Evolutionary conservation across 1,139 yeast species (phyloP).

Genomic region (Nakaseomyces nivariensis): DNA sequence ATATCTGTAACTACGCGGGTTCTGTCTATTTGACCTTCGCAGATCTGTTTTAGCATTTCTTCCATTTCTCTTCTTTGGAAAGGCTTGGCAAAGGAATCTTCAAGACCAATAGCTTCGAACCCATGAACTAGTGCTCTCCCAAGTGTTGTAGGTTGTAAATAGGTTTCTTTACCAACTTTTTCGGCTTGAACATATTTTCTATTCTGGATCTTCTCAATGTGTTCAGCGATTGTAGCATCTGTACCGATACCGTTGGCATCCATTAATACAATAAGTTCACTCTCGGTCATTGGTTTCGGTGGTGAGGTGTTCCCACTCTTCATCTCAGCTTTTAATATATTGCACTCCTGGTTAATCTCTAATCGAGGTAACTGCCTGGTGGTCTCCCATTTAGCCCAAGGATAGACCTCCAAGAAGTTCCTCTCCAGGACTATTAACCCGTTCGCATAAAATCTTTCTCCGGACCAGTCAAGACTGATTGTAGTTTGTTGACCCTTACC

Average conservation of each 20-base stretch:
- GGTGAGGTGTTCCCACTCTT: constrained; percentile 70
- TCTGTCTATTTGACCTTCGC: constrained; percentile 50
- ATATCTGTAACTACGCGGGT: constrained; percentile 49
- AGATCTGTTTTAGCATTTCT: constrained; percentile 51
- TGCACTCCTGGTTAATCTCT: constrained; percentile 44
- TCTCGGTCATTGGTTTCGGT: constrained; percentile 78
- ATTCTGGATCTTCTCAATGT: constrained; percentile 65
- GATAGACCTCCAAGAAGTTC: constrained; percentile 73
- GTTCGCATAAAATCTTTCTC: constrained; percentile 56
- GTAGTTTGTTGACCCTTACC: constrained; percentile 70
- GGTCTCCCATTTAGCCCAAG: constrained; percentile 72
- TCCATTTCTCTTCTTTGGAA: constrained; percentile 75
- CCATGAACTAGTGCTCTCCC: constrained; percentile 89
- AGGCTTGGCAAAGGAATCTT: constrained; percentile 80
- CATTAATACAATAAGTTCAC: constrained; percentile 88
- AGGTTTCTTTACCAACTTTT: constrained; percentile 33
- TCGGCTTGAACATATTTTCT: constrained; percentile 59
- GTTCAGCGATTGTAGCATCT: constrained; percentile 98
- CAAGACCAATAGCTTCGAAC: constrained; percentile 66
- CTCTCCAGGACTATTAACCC: constrained; percentile 65
- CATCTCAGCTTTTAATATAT: constrained; percentile 46
- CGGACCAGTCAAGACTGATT: constrained; percentile 64
- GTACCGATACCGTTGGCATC: constrained; percentile 97
- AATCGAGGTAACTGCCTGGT: constrained; percentile 59
- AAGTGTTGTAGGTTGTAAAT: constrained; percentile 64